Conservation (phyloP, 306 rosid genomes). For the Cicer chorassanicum region DNA sequence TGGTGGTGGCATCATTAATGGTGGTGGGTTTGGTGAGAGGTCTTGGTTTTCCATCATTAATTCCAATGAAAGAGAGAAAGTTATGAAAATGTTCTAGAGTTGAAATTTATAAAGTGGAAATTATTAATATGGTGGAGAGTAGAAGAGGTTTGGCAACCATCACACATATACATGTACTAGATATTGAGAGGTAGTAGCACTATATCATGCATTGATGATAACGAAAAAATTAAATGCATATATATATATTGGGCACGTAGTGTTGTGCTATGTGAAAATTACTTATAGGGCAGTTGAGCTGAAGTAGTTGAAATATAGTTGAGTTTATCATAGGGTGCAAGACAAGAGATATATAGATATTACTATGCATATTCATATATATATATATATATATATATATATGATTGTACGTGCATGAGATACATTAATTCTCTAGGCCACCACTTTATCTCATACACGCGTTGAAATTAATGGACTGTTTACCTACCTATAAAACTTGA, state of each 20-base stretch:
- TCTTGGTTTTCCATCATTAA: constrained; percentile 56
- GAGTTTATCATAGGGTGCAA: constrained; percentile 49
- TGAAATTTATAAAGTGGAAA: constrained; percentile 49
- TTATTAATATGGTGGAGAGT: constrained; percentile 56
- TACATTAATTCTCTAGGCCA: background rate
- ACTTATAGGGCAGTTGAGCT: constrained; percentile 52
- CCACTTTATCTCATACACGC: constrained; percentile 16
- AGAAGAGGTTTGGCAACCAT: constrained; percentile 67
- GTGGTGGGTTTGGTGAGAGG: constrained; percentile 40
- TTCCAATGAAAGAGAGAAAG: constrained; percentile 44
- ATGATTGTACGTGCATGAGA: background rate
- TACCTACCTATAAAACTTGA: constrained; percentile 47
- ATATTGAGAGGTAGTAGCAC: background rate
- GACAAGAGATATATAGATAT: constrained; percentile 18
- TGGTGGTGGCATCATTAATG: constrained; percentile 9
- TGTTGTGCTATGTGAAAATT: constrained; percentile 24
- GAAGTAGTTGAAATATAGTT: constrained; percentile 59
- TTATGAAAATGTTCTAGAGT: constrained; percentile 44
- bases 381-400: too few species aligned
- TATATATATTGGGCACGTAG: constrained; percentile 40
- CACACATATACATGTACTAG: background rate
- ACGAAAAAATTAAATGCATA: constrained; percentile 39
- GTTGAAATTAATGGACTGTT: constrained; percentile 37
- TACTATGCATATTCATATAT: background rate
- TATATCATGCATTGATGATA: constrained; percentile 47